Conservation (phyloP, 2,329 filamentous ascomycete genomes). For the Byssothecium circinans region DNA sequence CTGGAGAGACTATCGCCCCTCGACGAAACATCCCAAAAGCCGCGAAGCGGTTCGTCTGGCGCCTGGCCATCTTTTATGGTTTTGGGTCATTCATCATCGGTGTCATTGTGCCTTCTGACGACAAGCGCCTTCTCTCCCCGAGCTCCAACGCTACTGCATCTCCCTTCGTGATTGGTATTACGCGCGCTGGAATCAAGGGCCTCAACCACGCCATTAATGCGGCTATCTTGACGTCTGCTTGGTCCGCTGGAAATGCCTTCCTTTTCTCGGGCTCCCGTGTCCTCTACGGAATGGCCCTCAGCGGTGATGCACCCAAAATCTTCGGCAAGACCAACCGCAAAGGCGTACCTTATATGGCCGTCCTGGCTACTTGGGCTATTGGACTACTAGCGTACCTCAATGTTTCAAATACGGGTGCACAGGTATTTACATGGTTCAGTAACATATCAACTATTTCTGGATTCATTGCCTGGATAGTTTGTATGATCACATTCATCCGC, state of each 20-base stretch:
- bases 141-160: conserved; percentile 39
- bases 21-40: conserved; percentile 56
- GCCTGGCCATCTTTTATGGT: conserved; percentile 59
- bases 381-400: conserved; percentile 54
- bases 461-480: conserved; percentile 59
- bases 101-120: conserved; percentile 60
- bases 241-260: conserved; percentile 70
- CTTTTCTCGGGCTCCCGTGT: conserved; percentile 59
- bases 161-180: conserved; percentile 66
- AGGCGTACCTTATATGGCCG: conserved; percentile 46
- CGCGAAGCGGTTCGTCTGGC: conserved; percentile 55
- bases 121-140: conserved; percentile 48
- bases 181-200: conserved; percentile 65
- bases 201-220: conserved; percentile 76
- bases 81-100: conserved; percentile 59
- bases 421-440: conserved; percentile 68
- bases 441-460: conserved; percentile 66
- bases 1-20: conserved; percentile 39
- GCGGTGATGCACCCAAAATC: conserved; percentile 55
- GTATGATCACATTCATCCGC: conserved; percentile 61
- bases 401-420: conserved; percentile 48
- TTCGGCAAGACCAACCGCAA: conserved; percentile 51
- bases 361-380: conserved; percentile 45
- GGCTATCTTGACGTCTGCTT: conserved; percentile 71
- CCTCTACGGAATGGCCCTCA: conserved; percentile 53